These are phyloP conservation scores for Myriosclerotinia duriaeana DNA, from an alignment of 2,329 filamentous ascomycete genomes.

Conservation along the genomic window DNA sequence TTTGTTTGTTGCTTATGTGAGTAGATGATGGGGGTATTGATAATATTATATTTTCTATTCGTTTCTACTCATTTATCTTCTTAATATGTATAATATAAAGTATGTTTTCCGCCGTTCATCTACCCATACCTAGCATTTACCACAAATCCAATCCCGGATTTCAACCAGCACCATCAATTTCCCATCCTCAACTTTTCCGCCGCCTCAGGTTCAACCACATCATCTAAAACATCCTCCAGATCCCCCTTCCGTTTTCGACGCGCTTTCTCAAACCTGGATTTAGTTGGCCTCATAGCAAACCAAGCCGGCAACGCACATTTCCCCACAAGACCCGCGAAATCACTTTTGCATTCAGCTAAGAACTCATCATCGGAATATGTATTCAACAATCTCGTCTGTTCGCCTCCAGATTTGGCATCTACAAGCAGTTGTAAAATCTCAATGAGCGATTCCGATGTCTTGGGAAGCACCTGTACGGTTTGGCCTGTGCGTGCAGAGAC, in stretches of 20 bases:
- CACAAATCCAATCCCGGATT: background rate
- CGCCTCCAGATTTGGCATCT: conserved; percentile 7
- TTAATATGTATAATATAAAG: no score
- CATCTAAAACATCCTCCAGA: no score
- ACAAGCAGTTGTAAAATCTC: conserved; percentile 15
- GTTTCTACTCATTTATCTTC: no score
- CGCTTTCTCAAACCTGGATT: background rate
- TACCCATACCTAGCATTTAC: no score
- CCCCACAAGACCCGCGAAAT: conserved; percentile 11
- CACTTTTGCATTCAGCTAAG: background rate
- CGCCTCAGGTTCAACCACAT: no score
- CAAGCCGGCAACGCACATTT: conserved; percentile 22
- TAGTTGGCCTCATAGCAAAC: conserved; percentile 19
- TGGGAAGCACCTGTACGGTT: conserved; percentile 16
- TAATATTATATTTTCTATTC: no score
- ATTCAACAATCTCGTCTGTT: conserved; percentile 14
- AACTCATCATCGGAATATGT: conserved; percentile 20
- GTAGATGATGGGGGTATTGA: no score
- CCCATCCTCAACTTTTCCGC: no score
- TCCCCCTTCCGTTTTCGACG: background rate
- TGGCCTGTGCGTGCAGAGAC: conserved; percentile 19
- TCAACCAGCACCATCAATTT: background rate
- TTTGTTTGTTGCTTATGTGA: no score
- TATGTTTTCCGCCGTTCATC: no score
- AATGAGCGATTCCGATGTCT: background rate